These are phyloP conservation scores for Schizosaccharomyces versatilis DNA, from an alignment of 1,139 yeast genomes.

Conservation along the genomic window DNA sequence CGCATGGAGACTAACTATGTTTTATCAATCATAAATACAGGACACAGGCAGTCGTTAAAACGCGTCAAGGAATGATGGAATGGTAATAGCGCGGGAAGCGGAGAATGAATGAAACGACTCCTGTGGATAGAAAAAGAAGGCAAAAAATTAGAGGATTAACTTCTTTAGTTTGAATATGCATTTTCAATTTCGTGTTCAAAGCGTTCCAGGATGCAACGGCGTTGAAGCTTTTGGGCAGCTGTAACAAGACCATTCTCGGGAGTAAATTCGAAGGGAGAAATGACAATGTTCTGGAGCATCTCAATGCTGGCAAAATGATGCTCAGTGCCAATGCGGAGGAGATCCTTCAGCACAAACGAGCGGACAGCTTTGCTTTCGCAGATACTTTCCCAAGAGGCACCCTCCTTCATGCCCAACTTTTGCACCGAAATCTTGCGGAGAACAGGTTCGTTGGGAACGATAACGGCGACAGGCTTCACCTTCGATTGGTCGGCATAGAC, in stretches of 20 bases:
- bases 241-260: slow-evolving; percentile 89
- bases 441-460: slow-evolving; percentile 55
- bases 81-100: no score
- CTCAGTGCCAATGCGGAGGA: slow-evolving; percentile 52
- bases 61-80: no score
- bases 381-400: slow-evolving; percentile 31
- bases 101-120: no score
- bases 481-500: slow-evolving; percentile 73
- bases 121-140: no score
- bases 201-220: slow-evolving; percentile 61
- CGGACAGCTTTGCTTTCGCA: slow-evolving; percentile 37
- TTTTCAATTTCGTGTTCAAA: slow-evolving; percentile 19
- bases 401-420: slow-evolving; percentile 27
- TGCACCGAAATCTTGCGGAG: slow-evolving; percentile 39
- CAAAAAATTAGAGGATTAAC: no score
- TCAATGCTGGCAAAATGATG: slow-evolving; percentile 79
- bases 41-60: no score
- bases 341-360: slow-evolving; percentile 32
- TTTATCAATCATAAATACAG: no score
- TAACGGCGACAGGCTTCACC: slow-evolving; percentile 81
- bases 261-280: slow-evolving; percentile 88
- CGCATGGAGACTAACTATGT: no score
- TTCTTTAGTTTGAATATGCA: slow-evolving; percentile 13
- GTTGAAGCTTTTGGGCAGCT: slow-evolving; percentile 87
- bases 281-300: slow-evolving; percentile 52